Conservation (phyloP, 2,329 filamentous ascomycete species). For the Diaporthe batatas region DNA sequence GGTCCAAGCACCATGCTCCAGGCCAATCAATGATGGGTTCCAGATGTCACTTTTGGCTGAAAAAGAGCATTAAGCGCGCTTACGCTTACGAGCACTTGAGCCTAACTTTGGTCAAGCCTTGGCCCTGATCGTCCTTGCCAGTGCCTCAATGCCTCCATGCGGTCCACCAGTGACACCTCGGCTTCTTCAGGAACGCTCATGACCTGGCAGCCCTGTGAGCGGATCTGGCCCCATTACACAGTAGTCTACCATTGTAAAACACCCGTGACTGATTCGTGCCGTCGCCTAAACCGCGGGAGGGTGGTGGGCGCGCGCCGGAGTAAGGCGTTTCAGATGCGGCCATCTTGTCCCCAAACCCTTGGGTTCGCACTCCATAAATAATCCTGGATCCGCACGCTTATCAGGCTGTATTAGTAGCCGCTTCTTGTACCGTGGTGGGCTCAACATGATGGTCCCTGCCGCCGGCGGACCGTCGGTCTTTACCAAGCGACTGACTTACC, state of each 20-base stretch:
- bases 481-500: conserved; percentile 17
- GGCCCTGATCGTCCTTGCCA: conserved; percentile 13
- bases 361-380: conserved; percentile 13
- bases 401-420: not conserved
- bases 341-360: not conserved
- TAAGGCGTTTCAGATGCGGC: conserved; percentile 15
- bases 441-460: conserved; percentile 12
- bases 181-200: conserved; percentile 21
- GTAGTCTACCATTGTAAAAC: not conserved
- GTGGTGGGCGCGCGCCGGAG: conserved; percentile 15
- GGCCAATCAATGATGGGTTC: conserved; percentile 22
- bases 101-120: conserved; percentile 20
- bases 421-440: conserved; percentile 19
- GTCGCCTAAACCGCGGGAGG: not conserved
- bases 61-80: conserved; percentile 25
- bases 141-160: too few relatives aligned
- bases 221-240: not conserved
- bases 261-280: conserved; percentile 12
- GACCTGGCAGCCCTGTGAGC: conserved; percentile 13
- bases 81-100: not conserved
- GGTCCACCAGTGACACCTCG: not conserved
- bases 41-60: not conserved
- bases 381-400: conserved; percentile 25
- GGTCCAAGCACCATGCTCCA: conserved; percentile 1
- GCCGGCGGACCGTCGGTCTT: conserved; percentile 19